Evolutionary conservation across 495 filamentous ascomycete species (phyloP).

Genomic region (Xylaria bambusicola): DNA sequence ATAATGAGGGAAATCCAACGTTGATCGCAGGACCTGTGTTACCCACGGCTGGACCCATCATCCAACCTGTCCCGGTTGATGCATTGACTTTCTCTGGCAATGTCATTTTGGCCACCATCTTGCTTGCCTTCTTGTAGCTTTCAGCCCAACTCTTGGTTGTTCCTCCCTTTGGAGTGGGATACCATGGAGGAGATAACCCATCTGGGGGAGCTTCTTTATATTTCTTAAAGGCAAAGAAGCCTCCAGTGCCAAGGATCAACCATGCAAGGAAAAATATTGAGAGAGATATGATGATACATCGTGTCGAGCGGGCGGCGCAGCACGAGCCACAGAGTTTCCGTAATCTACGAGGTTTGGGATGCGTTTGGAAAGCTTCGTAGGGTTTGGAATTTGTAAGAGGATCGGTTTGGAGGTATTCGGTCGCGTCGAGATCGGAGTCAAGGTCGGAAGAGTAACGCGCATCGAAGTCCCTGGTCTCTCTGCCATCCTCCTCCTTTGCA

Average conservation of each 20-base stretch:
- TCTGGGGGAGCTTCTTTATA: conserved; percentile 45
- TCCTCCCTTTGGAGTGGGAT: conserved; percentile 82
- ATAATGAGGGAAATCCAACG: conserved; percentile 80
- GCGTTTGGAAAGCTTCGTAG: conserved; percentile 19
- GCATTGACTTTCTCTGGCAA: conserved; percentile 92
- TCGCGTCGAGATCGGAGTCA: conserved; percentile 44
- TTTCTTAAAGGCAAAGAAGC: conserved; percentile 46
- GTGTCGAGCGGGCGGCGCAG: conserved; percentile 29
- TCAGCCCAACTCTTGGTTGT: conserved; percentile 69
- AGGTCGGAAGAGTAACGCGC: conserved; percentile 34
- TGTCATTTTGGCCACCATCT: conserved; percentile 79
- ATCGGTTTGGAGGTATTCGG: conserved; percentile 42
- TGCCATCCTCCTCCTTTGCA: conserved; percentile 15
- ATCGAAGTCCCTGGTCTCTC: conserved; percentile 24
- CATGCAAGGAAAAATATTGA: conserved; percentile 30
- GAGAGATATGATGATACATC: conserved; percentile 33
- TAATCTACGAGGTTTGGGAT: conserved; percentile 16
- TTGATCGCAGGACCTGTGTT: conserved; percentile 74
- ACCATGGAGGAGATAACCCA: conserved; percentile 73
- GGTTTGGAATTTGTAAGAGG: conserved; percentile 24
- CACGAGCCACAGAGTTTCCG: conserved; percentile 26
- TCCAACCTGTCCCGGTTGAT: conserved; percentile 90
- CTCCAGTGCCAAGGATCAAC: conserved; percentile 39
- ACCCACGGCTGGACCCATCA: conserved; percentile 86
- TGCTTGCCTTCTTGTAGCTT: conserved; percentile 78